Conservation (phyloP, 192 early-diverging fungal genomes). For the Powellomyces hirtus region DNA sequence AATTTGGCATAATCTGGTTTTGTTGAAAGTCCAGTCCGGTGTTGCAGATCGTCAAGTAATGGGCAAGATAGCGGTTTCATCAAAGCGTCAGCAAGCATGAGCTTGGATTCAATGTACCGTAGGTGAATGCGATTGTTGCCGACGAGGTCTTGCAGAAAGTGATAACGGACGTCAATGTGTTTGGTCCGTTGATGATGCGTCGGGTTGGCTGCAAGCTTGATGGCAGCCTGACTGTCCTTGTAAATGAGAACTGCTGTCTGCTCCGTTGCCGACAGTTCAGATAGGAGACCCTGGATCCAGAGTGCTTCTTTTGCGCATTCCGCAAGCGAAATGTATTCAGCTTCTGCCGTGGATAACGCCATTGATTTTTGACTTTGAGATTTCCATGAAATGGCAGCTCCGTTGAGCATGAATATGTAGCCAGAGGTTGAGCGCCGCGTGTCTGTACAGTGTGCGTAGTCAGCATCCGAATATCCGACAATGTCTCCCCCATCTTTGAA, state of each 20-base stretch:
- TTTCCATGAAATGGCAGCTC: conserved; percentile 8
- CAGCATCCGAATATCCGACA: no score
- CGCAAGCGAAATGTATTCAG: conserved; percentile 19
- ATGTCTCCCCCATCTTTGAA: no score
- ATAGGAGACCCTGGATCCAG: conserved; percentile 2
- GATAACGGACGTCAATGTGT: conserved; percentile 35
- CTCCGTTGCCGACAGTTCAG: not conserved
- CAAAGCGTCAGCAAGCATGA: conserved; percentile 1
- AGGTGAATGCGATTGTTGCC: conserved; percentile 11
- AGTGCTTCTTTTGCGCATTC: conserved; percentile 9
- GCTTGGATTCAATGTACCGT: not conserved
- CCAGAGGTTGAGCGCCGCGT: no score
- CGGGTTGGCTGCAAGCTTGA: conserved; percentile 24
- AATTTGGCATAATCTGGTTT: no score
- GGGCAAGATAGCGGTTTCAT: conserved; percentile 1
- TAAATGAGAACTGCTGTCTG: not conserved
- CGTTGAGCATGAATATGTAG: no score
- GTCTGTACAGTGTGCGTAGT: no score
- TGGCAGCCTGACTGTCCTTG: conserved; percentile 11
- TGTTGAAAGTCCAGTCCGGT: no score
- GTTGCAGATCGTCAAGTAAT: not conserved
- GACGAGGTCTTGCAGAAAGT: conserved; percentile 36
- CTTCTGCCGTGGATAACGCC: conserved; percentile 20
- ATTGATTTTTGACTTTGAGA: not conserved
- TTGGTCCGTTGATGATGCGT: conserved; percentile 30